These are phyloP conservation scores for Pseudonectria foliicola DNA, from an alignment of 2,329 filamentous ascomycete species.

Conservation along the genomic window DNA sequence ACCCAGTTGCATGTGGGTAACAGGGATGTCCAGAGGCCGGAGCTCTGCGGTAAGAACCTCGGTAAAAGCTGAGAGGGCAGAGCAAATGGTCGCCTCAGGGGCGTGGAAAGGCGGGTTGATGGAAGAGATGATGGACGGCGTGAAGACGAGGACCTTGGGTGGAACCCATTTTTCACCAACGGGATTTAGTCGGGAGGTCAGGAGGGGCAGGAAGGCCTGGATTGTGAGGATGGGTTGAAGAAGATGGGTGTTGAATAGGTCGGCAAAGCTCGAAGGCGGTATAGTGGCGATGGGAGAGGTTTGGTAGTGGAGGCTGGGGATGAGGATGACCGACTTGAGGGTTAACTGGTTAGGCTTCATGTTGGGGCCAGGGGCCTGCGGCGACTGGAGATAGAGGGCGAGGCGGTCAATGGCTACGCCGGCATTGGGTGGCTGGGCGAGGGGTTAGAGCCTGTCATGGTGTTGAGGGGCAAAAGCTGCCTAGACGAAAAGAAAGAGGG, in stretches of 20 bases:
- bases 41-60: conserved; percentile 75
- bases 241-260: conserved; percentile 87
- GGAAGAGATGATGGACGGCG: conserved; percentile 72
- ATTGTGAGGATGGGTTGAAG: conserved; percentile 83
- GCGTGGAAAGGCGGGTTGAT: conserved; percentile 75
- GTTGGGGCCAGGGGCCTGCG: conserved; percentile 69
- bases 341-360: conserved; percentile 69
- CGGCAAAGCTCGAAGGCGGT: conserved; percentile 74
- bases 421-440: conserved; percentile 55
- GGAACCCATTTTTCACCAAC: conserved; percentile 44
- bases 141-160: conserved; percentile 69
- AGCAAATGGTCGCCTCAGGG: conserved; percentile 78
- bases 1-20: conserved; percentile 84
- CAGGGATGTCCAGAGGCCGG: conserved; percentile 64
- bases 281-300: conserved; percentile 81
- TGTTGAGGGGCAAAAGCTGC: neutral
- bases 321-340: conserved; percentile 73
- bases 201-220: conserved; percentile 79
- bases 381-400: conserved; percentile 61
- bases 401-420: conserved; percentile 66
- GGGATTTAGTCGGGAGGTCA: conserved; percentile 54
- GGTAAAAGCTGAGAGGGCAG: conserved; percentile 80
- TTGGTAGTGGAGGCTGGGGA: conserved; percentile 74
- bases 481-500: too few species aligned
- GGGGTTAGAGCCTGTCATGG: conserved; percentile 1